Evolutionary conservation across 2,329 filamentous ascomycete genomes (phyloP).

Genomic region (Cladosporium sp.): DNA sequence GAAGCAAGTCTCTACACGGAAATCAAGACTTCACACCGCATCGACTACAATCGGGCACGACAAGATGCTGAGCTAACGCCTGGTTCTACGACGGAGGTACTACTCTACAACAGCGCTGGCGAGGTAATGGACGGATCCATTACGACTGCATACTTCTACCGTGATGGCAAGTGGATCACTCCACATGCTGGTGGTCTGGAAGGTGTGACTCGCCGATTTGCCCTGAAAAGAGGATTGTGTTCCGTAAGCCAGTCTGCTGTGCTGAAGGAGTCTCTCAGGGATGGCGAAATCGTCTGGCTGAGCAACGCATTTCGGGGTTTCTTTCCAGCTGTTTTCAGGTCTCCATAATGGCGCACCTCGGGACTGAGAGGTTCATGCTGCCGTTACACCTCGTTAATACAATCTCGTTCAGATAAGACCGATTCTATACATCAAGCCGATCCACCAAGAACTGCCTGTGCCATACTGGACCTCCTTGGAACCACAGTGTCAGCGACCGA

Average conservation of each 20-base stretch:
- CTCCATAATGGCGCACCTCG: background rate
- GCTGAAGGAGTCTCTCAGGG: constrained; percentile 53
- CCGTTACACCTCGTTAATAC: too few species aligned
- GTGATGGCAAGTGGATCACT: constrained; percentile 71
- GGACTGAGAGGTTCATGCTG: too few species aligned
- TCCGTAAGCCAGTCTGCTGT: constrained; percentile 57
- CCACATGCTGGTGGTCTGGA: constrained; percentile 77
- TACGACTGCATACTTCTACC: constrained; percentile 78
- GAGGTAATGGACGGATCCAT: constrained; percentile 79
- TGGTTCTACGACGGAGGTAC: constrained; percentile 56
- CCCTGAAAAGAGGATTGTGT: constrained; percentile 65
- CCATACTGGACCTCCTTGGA: background rate
- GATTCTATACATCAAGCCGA: background rate
- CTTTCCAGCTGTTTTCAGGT: constrained; percentile 25
- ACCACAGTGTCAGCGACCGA: background rate
- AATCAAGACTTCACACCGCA: constrained; percentile 77
- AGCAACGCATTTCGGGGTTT: constrained; percentile 88
- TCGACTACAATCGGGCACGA: constrained; percentile 68
- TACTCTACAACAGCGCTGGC: constrained; percentile 63
- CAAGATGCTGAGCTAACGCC: constrained; percentile 52
- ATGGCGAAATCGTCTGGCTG: constrained; percentile 79
- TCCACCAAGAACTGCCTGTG: background rate
- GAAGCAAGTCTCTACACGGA: constrained; percentile 64
- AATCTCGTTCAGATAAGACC: too few species aligned
- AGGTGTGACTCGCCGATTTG: constrained; percentile 79